A percentile compares a stretch with the other conserved stretches of the same genome.
These are phyloP conservation scores for Aspergillus coremiiformis DNA, from an alignment of 495 filamentous ascomycete species.

Conservation along the genomic window DNA sequence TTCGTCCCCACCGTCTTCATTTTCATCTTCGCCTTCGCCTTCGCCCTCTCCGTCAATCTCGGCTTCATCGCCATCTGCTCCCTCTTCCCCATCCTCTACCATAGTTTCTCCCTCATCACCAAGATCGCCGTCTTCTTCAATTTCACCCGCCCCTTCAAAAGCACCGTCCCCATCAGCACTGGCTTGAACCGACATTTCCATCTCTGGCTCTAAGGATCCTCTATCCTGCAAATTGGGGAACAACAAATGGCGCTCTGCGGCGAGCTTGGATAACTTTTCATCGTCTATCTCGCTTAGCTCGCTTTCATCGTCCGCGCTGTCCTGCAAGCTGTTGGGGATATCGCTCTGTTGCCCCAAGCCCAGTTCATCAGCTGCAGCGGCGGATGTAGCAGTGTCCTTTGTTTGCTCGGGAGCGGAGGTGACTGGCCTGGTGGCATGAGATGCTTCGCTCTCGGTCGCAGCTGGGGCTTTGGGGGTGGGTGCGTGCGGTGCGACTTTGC, in stretches of 20 bases:
- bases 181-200: conserved; percentile 19
- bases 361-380: conserved; percentile 8
- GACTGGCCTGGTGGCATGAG: conserved; percentile 5
- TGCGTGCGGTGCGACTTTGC: conserved; percentile 33
- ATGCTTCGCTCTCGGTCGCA: conserved; percentile 18
- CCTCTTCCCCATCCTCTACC: conserved; percentile 10
- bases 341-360: conserved; percentile 29
- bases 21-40: conserved; percentile 14
- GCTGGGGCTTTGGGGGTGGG: conserved; percentile 23
- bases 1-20: conserved; percentile 15
- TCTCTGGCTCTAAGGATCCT: conserved; percentile 19
- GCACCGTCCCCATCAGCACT: conserved; percentile 24
- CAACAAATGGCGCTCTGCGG: conserved; percentile 23
- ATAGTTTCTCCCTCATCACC: conserved; percentile 12
- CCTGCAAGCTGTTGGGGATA: conserved; percentile 56
- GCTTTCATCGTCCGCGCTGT: conserved; percentile 74
- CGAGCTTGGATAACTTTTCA: conserved; percentile 38
- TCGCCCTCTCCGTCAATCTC: conserved; percentile 15
- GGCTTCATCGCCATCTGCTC: conserved; percentile 8
- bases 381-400: conserved; percentile 2
- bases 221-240: conserved; percentile 33
- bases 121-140: conserved; percentile 9
- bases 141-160: conserved; percentile 9
- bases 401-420: conserved; percentile 18
- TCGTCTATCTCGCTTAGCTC: conserved; percentile 66